Conservation (phyloP, 345 rosid species). For the Populus nigra region DNA sequence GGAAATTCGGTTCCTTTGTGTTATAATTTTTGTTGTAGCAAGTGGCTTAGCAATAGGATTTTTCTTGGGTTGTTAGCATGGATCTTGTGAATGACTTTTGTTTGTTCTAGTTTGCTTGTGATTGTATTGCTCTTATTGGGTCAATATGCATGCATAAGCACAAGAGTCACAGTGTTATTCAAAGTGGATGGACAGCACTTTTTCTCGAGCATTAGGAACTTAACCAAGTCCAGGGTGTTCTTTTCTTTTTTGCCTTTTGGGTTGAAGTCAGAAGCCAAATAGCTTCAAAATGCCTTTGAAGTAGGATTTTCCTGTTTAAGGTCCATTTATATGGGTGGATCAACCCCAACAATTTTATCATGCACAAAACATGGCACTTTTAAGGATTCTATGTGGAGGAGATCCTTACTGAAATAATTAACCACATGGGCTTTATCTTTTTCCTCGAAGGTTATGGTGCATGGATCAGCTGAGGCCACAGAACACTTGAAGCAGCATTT, state of each 20-base stretch:
- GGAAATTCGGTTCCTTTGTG: conserved; percentile 7
- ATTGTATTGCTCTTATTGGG: too few species aligned
- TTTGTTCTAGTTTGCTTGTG: too few species aligned
- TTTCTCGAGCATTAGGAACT: too few species aligned
- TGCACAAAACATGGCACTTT: not conserved
- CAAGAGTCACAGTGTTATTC: too few species aligned
- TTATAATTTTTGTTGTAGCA: not conserved
- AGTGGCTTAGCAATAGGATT: not conserved
- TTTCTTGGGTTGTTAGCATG: not conserved
- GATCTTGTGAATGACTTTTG: too few species aligned
- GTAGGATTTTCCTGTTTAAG: too few species aligned
- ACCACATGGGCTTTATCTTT: not conserved
- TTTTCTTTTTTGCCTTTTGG: too few species aligned
- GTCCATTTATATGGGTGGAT: too few species aligned
- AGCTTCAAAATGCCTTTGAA: not conserved
- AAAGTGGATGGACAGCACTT: too few species aligned
- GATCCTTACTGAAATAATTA: conserved; percentile 4
- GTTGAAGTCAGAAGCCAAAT: not conserved
- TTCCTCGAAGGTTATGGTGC: conserved; percentile 78
- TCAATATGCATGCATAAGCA: too few species aligned
- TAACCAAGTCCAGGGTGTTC: too few species aligned
- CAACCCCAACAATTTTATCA: not conserved
- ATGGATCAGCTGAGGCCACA: conserved; percentile 94
- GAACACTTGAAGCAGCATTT: conserved; percentile 97
- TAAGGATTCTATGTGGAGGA: not conserved